Evolutionary conservation across 805 yeast species (phyloP), one percentile per base, ranked within the genome.

Genomic region (Sugiyamaella valdiviana): DNA sequence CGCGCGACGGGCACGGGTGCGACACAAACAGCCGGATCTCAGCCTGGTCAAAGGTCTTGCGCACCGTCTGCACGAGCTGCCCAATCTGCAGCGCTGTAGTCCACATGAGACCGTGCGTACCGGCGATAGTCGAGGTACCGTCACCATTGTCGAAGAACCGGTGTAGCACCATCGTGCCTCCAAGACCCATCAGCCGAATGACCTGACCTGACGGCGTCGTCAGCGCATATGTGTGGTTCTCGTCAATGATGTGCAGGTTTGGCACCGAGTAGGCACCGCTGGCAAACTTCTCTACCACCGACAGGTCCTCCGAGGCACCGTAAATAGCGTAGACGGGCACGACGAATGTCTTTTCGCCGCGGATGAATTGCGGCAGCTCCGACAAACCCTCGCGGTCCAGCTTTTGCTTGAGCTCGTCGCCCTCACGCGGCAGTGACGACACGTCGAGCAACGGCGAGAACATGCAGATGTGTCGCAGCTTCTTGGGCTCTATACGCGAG

Each of bases 241-340:
- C 90, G 62, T 83, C 89, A 32, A 85, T 70, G 3, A 85, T 60
- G 54, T 68, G 65, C 49, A 85, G 65, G 60, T 85, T 85, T 14
- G 78, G 77, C 3, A 85, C 72, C 2, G 53, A 46, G 53, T 78
- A 74, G 10, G 69, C 65, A 3, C 83, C 83, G 46, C 69, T 63
- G 48, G 80, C 73, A 63, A 85, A 77, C 67, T 77, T 78, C 54
- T 80, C 77, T 39, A 85, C 65, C 19, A 85, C 85, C 2, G 74
- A 60, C 1, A 86, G 79, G 61, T 85, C 95, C 61, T 85, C 95
- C 48, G 81, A 72, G 63, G 83, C 81, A 0, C 93, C 93, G 57
- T 77, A 81, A n/a, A 82, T 78, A 2, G 90, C 79, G 66, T 85
- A 85, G 0, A 85, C 86, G 0, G 95, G 93, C 2, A 74, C 77